Conservation (phyloP, 176 grass and related monocot species). For the Hordeum marinum region DNA sequence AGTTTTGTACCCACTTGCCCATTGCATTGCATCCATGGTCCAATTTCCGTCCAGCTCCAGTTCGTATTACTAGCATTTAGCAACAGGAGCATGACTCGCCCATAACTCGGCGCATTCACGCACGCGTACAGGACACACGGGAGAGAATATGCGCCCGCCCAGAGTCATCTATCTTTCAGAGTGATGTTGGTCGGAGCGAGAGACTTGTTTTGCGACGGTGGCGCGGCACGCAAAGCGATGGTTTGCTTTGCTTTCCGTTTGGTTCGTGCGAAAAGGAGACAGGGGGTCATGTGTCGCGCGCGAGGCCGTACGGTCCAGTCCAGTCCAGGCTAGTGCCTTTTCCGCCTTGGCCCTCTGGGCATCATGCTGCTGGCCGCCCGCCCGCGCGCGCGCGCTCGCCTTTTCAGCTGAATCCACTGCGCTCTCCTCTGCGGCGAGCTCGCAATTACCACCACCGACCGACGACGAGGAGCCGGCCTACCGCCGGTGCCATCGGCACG, state of each 20-base stretch:
- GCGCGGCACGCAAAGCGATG: not conserved
- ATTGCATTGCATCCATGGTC: not conserved
- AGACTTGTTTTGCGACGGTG: not conserved
- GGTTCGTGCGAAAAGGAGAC: not conserved
- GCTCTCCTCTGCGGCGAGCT: too few species aligned
- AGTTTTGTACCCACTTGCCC: not conserved
- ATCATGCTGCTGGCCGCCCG: constrained; percentile 20
- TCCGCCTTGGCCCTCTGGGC: not conserved
- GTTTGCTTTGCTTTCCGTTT: not conserved
- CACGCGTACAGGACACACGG: not conserved
- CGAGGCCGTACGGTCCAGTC: not conserved
- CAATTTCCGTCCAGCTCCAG: not conserved
- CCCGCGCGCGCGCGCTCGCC: not conserved
- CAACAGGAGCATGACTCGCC: not conserved
- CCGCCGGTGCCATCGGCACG: too few species aligned
- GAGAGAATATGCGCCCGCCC: not conserved
- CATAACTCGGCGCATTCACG: not conserved
- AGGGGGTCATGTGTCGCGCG: not conserved
- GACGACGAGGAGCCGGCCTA: too few species aligned
- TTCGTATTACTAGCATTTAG: too few species aligned
- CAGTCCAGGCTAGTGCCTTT: not conserved
- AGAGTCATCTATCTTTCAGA: not conserved
- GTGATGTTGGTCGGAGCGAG: not conserved
- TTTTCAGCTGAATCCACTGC: too few species aligned
- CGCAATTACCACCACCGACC: too few species aligned